Percentiles rank a stretch among this genome's conserved stretches.
Conservation (phyloP, 148 eudicot genomes). For the Selenicereus undatus region DNA sequence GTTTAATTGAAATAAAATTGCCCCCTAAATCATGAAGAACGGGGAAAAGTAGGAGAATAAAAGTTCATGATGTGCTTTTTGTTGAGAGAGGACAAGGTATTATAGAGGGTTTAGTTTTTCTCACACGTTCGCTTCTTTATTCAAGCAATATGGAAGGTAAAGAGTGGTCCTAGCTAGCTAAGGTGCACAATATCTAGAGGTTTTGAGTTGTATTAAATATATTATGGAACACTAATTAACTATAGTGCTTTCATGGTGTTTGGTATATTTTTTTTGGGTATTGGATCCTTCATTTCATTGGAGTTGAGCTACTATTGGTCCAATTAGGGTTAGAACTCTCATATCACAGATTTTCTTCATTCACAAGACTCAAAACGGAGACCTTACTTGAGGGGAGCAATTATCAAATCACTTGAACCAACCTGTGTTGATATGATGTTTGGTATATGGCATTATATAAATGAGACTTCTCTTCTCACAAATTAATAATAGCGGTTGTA, state of each 20-base stretch:
- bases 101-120: slow-evolving; percentile 2
- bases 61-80: neutral
- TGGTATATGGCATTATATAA: too few relatives aligned
- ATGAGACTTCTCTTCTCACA: too few relatives aligned
- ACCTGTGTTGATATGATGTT: too few relatives aligned
- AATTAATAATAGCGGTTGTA: too few relatives aligned
- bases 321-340: too few relatives aligned
- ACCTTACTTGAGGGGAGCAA: too few relatives aligned
- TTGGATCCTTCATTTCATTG: too few relatives aligned
- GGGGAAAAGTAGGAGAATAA: neutral
- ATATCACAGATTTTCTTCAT: too few relatives aligned
- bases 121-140: slow-evolving; percentile 24
- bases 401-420: too few relatives aligned
- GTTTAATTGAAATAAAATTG: slow-evolving; percentile 12
- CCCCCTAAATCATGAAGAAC: slow-evolving; percentile 13
- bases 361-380: too few relatives aligned
- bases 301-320: too few relatives aligned
- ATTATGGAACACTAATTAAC: neutral
- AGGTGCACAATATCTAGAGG: neutral
- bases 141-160: slow-evolving; percentile 19
- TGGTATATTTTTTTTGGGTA: too few relatives aligned
- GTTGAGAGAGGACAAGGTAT: slow-evolving; percentile 8
- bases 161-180: slow-evolving; percentile 17
- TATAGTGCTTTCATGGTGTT: slow-evolving; percentile 6
- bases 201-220: slow-evolving; percentile 3